Base-by-base conservation (phyloP, 768 basidiomycete genomes). In the Suillus subluteus region DNA sequence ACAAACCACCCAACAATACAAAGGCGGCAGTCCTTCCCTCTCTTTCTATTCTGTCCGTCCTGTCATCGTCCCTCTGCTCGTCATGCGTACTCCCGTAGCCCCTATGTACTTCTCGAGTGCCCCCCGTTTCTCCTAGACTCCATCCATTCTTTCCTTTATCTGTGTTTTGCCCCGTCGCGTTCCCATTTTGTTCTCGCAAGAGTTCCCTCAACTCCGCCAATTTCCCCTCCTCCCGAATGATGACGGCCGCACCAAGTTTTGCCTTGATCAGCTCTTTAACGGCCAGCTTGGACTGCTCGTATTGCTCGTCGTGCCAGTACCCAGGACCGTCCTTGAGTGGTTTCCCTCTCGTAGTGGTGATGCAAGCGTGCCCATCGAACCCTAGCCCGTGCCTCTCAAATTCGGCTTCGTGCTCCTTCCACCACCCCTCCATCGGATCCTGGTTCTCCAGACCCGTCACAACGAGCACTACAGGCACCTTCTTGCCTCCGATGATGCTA, bases 311-410 rank as follows among this genome's bases (percentile, higher is more conserved):
- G n/a, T 59, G 35, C 43, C 44, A n/a, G 56, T 58, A 15, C 8
- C 64, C 56, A 61, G 59, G 59, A 9, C 58, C 48, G 11, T 41
- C 46, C 38, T 38, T 61, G 37, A 66, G 65, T 11, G 38, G n/a
- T 58, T 67, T 67, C 18, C 67, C 67, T 50, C 59, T 67, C 4
- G 70, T 70, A 4, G 81, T 78, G 18, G 81, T 82, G 62, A 83
- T 73, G 62, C 83, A 84, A 11, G 79, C 82, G 26, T 80, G 76
- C 2, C 76, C 81, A 40, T 76, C 70, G 21, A 82, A 82, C 11
- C 66, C 58, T 73, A 83, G 82, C 15, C 74, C 73, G 41, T 78
- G 71, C 41, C 58, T 67, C 32, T 69, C 68, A 62, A 84, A 76
- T 21, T 68, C 68, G 21, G 68, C 66, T 66, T 80, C 72, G 52